These are phyloP conservation scores for Quercus bicolor DNA, from an alignment of 306 rosid genomes.

Conservation along the genomic window DNA sequence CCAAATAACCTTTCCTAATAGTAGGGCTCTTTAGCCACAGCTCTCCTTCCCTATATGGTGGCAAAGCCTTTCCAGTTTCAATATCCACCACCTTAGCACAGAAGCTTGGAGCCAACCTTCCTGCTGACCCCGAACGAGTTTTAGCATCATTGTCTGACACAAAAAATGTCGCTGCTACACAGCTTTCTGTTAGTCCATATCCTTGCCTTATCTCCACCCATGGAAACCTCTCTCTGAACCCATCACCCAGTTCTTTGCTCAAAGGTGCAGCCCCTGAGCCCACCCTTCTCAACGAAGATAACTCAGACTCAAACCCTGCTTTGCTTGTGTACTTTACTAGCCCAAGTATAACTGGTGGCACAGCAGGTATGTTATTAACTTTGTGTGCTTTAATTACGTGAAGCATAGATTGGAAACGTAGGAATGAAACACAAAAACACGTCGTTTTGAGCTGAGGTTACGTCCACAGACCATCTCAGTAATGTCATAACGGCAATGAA, in stretches of 20 bases:
- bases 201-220: slow-evolving; percentile 83
- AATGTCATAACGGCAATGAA: slow-evolving; percentile 45
- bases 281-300: slow-evolving; percentile 56
- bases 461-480: slow-evolving; percentile 54
- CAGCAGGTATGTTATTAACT: slow-evolving; percentile 69
- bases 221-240: slow-evolving; percentile 67
- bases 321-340: slow-evolving; percentile 54
- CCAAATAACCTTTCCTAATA: slow-evolving; percentile 75
- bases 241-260: slow-evolving; percentile 58
- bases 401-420: slow-evolving; percentile 78
- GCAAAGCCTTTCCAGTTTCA: slow-evolving; percentile 53
- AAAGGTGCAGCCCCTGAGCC: slow-evolving; percentile 90
- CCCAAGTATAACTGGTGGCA: slow-evolving; percentile 79
- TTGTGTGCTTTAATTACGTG: slow-evolving; percentile 48
- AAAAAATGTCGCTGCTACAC: slow-evolving; percentile 51
- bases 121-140: slow-evolving; percentile 49
- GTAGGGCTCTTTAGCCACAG: slow-evolving; percentile 70
- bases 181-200: slow-evolving; percentile 80
- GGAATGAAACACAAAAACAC: slow-evolving; percentile 83
- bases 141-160: slow-evolving; percentile 43
- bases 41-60: slow-evolving; percentile 73
- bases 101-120: slow-evolving; percentile 59
- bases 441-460: slow-evolving; percentile 43
- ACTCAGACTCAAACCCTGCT: slow-evolving; percentile 38
- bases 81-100: slow-evolving; percentile 60